Evolutionary conservation across 75 land plant genomes (phyloP).

Genomic region (Sequoia sempervirens): DNA sequence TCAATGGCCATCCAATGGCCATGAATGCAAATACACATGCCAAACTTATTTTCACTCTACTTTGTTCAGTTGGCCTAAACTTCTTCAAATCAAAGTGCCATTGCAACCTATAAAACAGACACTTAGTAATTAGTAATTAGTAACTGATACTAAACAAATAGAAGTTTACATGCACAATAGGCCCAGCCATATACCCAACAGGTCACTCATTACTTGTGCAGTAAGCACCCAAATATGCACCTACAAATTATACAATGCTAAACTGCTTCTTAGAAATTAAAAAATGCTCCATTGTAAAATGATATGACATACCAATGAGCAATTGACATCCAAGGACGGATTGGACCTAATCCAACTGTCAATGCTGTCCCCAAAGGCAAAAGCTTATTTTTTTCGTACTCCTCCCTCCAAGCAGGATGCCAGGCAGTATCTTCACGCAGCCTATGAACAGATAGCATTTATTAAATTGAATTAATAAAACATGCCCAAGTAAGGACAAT

Average conservation of each 20-base stretch:
- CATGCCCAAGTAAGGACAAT: not conserved
- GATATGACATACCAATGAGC: slow-evolving; percentile 65
- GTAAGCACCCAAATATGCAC: not conserved
- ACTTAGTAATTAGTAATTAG: not conserved
- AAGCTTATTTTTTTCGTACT: slow-evolving; percentile 40
- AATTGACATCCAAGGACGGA: slow-evolving; percentile 89
- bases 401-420: slow-evolving; percentile 73
- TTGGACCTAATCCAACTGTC: slow-evolving; percentile 71
- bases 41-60: slow-evolving; percentile 84
- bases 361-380: slow-evolving; percentile 51
- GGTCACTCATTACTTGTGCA: not conserved
- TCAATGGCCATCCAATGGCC: slow-evolving; percentile 92
- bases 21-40: slow-evolving; percentile 95
- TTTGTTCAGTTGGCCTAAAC: slow-evolving; percentile 71
- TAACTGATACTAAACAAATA: not conserved
- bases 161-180: not conserved
- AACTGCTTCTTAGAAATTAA: not conserved
- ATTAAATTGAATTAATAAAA: not conserved
- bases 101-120: slow-evolving; percentile 41
- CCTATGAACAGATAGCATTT: slow-evolving; percentile 29
- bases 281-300: not conserved
- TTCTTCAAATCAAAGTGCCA: slow-evolving; percentile 87
- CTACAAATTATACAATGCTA: not conserved
- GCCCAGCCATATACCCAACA: not conserved
- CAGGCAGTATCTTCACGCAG: slow-evolving; percentile 88